Evolutionary conservation across 2,329 filamentous ascomycete genomes (phyloP).

Genomic region (Botrytis aclada): DNA sequence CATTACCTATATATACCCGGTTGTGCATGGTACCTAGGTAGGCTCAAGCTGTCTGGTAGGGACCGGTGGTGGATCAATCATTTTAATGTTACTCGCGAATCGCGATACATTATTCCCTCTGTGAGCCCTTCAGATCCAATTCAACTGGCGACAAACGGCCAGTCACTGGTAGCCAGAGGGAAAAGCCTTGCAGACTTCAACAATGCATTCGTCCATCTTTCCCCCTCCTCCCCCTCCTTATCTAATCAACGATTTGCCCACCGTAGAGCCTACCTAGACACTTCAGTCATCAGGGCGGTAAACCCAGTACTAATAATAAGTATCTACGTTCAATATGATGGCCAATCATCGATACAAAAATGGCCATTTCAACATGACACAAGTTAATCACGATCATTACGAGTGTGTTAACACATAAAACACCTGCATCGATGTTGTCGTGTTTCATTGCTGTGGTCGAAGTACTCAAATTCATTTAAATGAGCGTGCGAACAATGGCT

Average conservation of each 20-base stretch:
- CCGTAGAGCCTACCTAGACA: not conserved
- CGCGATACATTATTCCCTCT: not conserved
- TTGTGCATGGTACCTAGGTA: not conserved
- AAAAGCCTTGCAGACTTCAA: not conserved
- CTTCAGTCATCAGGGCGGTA: not conserved
- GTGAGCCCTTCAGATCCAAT: not conserved
- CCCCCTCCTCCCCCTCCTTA: not conserved
- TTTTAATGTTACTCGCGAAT: not conserved
- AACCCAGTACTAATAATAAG: not conserved
- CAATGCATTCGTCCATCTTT: not conserved
- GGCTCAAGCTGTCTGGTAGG: not conserved
- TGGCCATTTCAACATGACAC: not conserved
- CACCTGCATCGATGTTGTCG: not conserved
- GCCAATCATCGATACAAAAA: not conserved
- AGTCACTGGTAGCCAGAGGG: not conserved
- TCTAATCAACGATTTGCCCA: not conserved
- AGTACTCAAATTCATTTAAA: not conserved
- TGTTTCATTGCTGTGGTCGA: not conserved
- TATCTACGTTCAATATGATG: not conserved
- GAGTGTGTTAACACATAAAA: not conserved
- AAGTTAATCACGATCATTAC: not conserved
- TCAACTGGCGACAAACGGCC: not conserved
- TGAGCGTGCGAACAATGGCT: not conserved
- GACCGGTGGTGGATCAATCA: not conserved
- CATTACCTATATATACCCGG: not conserved